These are phyloP conservation scores for Paramecium pentaurelia DNA, from an alignment of 73 alveolate species.

Conservation along the genomic window DNA sequence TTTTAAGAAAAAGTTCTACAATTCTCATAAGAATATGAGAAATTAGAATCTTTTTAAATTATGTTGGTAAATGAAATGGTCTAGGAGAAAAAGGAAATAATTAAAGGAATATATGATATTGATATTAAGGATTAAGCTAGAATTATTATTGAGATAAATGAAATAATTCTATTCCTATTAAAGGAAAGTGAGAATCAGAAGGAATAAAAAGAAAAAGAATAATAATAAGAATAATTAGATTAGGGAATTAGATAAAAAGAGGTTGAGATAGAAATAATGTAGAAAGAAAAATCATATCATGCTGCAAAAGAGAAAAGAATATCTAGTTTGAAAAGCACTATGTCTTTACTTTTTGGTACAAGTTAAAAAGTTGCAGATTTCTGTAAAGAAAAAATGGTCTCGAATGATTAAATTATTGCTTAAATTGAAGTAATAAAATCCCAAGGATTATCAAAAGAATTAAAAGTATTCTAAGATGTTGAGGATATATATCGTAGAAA, in stretches of 20 bases:
- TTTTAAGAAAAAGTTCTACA: not conserved
- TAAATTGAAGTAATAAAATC: not conserved
- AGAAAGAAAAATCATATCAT: not conserved
- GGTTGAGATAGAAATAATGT: not conserved
- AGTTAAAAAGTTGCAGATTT: not conserved
- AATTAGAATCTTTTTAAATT: not conserved
- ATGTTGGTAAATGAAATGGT: conserved; percentile 30
- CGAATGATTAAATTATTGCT: not conserved
- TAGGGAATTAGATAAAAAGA: not conserved
- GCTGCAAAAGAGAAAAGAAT: not conserved
- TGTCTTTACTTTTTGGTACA: not conserved
- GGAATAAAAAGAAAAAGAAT: not conserved
- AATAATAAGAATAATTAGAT: not conserved
- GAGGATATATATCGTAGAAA: not conserved
- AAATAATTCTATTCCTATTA: not conserved
- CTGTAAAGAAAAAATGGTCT: not conserved
- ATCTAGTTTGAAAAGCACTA: not conserved
- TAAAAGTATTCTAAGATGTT: not conserved
- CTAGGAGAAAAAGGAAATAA: not conserved
- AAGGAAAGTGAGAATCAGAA: not conserved
- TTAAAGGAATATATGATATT: conserved; percentile 6
- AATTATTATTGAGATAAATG: not conserved
- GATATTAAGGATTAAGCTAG: conserved; percentile 30
- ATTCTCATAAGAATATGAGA: not conserved
- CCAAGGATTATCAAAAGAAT: not conserved